A percentile compares a stretch with the other conserved stretches of the same genome.
Conservation (phyloP, 1,284 basidiomycete species). For the Leccinum angustisporum region DNA sequence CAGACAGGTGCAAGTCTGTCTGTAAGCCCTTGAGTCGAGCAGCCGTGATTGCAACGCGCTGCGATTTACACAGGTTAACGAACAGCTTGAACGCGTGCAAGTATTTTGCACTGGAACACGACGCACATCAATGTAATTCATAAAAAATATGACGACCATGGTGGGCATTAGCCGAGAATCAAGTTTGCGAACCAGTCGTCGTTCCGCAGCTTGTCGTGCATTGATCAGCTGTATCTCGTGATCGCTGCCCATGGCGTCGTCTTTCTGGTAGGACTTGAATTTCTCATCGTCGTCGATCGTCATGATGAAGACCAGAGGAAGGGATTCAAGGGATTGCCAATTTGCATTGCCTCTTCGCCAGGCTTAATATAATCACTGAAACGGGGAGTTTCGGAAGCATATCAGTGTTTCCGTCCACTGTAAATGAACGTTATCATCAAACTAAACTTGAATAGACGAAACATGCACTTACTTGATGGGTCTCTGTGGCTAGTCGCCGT, state of each 20-base stretch:
- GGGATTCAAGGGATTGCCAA: background rate
- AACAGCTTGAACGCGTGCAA: background rate
- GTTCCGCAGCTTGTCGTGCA: slow-evolving; percentile 33
- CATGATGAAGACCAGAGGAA: slow-evolving; percentile 3
- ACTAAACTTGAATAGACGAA: background rate
- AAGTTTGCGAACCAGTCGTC: slow-evolving; percentile 48
- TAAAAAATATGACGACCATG: slow-evolving; percentile 60
- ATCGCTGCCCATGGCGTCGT: background rate
- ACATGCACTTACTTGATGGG: background rate
- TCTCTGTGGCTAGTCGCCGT: background rate
- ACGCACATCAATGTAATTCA: slow-evolving; percentile 69
- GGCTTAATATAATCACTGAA: background rate
- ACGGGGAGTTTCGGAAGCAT: background rate
- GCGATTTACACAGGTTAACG: background rate
- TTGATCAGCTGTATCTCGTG: slow-evolving; percentile 5
- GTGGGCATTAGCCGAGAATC: slow-evolving; percentile 59
- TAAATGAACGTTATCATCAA: background rate
- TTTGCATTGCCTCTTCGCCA: background rate
- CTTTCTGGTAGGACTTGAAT: background rate
- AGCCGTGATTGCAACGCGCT: slow-evolving; percentile 60
- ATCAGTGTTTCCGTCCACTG: background rate
- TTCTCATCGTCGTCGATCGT: slow-evolving; percentile 6
- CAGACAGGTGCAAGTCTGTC: background rate
- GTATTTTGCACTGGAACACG: background rate
- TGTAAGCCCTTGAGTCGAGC: slow-evolving; percentile 40